A percentile compares a stretch with the other conserved stretches of the same genome.
Evolutionary conservation across 345 rosid genomes (phyloP).

Genomic region (Conringia planisiliqua): DNA sequence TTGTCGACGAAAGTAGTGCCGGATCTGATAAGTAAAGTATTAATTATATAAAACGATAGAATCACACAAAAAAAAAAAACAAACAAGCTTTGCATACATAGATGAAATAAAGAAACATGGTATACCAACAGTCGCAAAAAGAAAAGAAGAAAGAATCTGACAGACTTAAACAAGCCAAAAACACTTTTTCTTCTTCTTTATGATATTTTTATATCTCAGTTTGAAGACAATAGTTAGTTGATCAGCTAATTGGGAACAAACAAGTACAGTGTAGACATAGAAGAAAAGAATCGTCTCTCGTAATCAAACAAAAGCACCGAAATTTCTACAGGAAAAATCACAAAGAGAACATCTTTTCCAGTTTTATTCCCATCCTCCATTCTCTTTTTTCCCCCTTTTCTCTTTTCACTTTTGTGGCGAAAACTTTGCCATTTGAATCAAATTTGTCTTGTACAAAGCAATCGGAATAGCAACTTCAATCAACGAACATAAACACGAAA

Average conservation of each 20-base stretch:
- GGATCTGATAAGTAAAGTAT: slow-evolving; percentile 30
- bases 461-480: slow-evolving; percentile 1
- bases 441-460: not conserved
- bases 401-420: not conserved
- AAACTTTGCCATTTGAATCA: not conserved
- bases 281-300: slow-evolving; percentile 19
- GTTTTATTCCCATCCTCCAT: not conserved
- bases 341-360: not conserved
- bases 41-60: not conserved
- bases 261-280: not conserved
- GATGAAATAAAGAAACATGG: slow-evolving; percentile 8
- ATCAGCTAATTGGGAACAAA: slow-evolving; percentile 19
- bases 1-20: slow-evolving; percentile 33
- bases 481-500: slow-evolving; percentile 2
- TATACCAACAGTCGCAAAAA: not conserved
- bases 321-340: too few relatives aligned
- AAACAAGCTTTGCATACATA: slow-evolving; percentile 5
- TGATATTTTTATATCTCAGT: not conserved
- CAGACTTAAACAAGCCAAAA: not conserved
- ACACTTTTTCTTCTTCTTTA: not conserved
- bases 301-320: not conserved
- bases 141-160: not conserved
- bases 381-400: not conserved
- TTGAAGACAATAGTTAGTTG: not conserved
- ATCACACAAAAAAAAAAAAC: not conserved